A percentile compares a stretch with the other conserved stretches of the same genome.
Evolutionary conservation across 2,329 filamentous ascomycete species (phyloP).

Genomic region (Fusarium marasasianum): DNA sequence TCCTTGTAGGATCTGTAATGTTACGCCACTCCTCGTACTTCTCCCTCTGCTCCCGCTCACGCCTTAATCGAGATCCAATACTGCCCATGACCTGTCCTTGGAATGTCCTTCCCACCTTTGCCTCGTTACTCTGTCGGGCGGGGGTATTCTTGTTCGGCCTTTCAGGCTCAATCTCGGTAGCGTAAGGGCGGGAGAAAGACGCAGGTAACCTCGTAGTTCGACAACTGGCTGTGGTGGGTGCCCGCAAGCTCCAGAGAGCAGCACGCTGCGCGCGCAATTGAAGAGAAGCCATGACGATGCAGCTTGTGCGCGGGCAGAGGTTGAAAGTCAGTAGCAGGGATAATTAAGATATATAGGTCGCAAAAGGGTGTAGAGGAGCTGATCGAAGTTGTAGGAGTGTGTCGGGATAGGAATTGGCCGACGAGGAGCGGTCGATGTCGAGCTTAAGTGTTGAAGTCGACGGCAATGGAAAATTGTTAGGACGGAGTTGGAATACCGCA

Average conservation of each 20-base stretch:
- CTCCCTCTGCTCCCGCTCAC: conserved; percentile 64
- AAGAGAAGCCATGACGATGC: conserved; percentile 44
- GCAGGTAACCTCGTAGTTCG: conserved; percentile 25
- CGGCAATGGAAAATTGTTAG: conserved; percentile 42
- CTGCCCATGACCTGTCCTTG: conserved; percentile 69
- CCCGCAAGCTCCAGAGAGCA: conserved; percentile 45
- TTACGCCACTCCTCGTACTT: conserved; percentile 57
- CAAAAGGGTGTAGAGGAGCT: neutral
- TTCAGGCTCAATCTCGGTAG: conserved; percentile 51
- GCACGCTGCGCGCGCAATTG: conserved; percentile 46
- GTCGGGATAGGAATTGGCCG: conserved; percentile 3
- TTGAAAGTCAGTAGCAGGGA: conserved; percentile 16
- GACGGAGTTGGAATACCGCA: conserved; percentile 43
- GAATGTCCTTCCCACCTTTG: conserved; percentile 56
- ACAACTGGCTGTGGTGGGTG: conserved; percentile 26
- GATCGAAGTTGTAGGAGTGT: neutral
- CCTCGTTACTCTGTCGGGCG: conserved; percentile 48
- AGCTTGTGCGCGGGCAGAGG: conserved; percentile 1
- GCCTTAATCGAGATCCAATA: conserved; percentile 62
- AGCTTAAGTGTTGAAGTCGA: conserved; percentile 35
- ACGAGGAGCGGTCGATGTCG: conserved; percentile 12
- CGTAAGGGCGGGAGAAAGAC: conserved; percentile 43
- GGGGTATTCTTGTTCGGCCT: conserved; percentile 44
- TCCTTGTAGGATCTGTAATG: conserved; percentile 54
- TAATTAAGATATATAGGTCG: neutral